Conservation (phyloP, 805 yeast species). For the Geotrichum ghanense region DNA sequence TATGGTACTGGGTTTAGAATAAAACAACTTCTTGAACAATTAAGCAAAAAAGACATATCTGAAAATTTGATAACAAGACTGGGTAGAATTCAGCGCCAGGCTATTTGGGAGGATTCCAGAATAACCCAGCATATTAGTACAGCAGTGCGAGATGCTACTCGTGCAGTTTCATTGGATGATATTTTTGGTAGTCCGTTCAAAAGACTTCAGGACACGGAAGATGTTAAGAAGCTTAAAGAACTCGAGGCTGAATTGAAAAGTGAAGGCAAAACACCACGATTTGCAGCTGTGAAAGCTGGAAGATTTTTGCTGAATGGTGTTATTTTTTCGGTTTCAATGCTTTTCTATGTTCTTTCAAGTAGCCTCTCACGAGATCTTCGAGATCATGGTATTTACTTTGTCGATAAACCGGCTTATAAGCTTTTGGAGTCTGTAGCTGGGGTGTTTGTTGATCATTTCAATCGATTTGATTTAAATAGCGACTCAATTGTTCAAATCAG, state of each 20-base stretch:
- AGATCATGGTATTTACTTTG: constrained; percentile 1
- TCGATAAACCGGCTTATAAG: background rate
- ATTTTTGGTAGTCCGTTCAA: constrained; percentile 5
- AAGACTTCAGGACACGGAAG: constrained; percentile 9
- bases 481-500: constrained; percentile 1
- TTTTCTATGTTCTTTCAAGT: background rate
- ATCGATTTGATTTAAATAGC: background rate
- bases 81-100: constrained; percentile 18
- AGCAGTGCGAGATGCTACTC: constrained; percentile 12
- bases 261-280: constrained; percentile 5
- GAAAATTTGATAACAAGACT: constrained; percentile 13
- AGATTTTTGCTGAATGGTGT: constrained; percentile 11
- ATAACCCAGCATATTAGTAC: constrained; percentile 8
- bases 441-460: constrained; percentile 1
- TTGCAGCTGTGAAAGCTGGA: constrained; percentile 10
- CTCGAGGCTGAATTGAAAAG: constrained; percentile 10
- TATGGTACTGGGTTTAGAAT: constrained; percentile 18
- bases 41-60: constrained; percentile 6
- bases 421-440: constrained; percentile 3
- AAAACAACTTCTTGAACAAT: constrained; percentile 11
- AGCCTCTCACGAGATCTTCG: background rate
- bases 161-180: constrained; percentile 9
- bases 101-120: constrained; percentile 19
- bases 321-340: background rate
- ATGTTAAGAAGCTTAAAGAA: constrained; percentile 11